phyloP scores from a whole-genome alignment of 148 eudicot species.

The Vaccinium macrocarpon region DNA sequence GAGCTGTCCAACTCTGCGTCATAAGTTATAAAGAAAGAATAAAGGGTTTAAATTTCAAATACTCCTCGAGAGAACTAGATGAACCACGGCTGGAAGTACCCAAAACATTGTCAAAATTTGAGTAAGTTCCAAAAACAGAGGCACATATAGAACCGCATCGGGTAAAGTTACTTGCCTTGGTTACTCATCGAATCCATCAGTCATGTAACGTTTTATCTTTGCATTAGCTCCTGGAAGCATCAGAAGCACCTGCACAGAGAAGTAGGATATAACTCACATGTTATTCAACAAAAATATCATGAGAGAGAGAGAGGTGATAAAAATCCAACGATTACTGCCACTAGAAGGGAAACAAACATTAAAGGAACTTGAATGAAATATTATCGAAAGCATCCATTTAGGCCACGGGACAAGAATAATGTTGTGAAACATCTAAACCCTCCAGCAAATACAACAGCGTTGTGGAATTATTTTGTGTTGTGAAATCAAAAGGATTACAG shows the following conservation, averaged over 20 bases:
- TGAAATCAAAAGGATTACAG: too few relatives aligned
- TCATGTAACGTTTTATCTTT: conserved; percentile 94
- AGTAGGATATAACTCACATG: not conserved
- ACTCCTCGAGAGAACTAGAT: not conserved
- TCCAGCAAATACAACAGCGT: too few relatives aligned
- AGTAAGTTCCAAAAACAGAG: not conserved
- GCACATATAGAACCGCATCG: not conserved
- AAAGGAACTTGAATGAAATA: too few relatives aligned
- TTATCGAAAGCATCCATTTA: too few relatives aligned
- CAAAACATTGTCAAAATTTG: not conserved
- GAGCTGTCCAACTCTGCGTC: conserved; percentile 87
- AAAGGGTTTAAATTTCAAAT: not conserved
- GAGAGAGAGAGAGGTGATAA: too few relatives aligned
- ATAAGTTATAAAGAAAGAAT: not conserved
- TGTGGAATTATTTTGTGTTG: too few relatives aligned
- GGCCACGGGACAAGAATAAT: too few relatives aligned
- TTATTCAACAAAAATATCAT: too few relatives aligned
- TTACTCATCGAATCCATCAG: conserved; percentile 99
- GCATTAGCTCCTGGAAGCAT: conserved; percentile 89
- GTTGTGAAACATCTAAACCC: too few relatives aligned
- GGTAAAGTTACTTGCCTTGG: conserved; percentile 52
- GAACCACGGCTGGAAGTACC: not conserved
- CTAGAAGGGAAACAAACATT: too few relatives aligned
- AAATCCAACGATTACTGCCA: too few relatives aligned
- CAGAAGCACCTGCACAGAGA: conserved; percentile 57